Base-by-base conservation (phyloP, 441 rosid species). In the Mallotus repandus region DNA sequence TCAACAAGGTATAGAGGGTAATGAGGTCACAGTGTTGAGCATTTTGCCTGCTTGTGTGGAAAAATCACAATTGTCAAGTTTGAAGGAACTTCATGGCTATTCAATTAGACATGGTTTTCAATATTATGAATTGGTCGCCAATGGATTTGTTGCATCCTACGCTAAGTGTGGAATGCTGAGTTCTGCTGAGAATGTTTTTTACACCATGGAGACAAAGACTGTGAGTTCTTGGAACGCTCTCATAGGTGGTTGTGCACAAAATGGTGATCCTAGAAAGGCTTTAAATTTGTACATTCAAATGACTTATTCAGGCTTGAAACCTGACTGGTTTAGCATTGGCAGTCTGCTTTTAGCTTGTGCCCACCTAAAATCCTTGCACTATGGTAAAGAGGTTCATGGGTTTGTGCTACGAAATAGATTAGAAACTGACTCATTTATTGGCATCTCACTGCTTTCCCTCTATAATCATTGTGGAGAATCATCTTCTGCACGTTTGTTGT, bases 171-270 rank as follows among this genome's bases (percentile, higher is more conserved):
- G 87, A 55, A 81, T 72, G 19, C 71, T 76, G 53, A 69, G 68
- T 70, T 86, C 72, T 75, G 86, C 88, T 63, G 82, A 89, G 67
- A 74, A 57, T 71, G 78, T 85, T 63, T 89, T 87, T 78, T 10
- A 66, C 71, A 74, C 76, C 29, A 84, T 87, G 74, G 71, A 71
- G 53, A 71, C 11, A 12, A 87, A 83, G 81, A 87, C 83, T 5
- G 87, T 86, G 38, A 91, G 74, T 77, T 86, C 93, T 71, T 90
- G 91, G 93, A 90, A 90, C 83, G 96, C 93, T 32, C 78, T 90
- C 72, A 86, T 88, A 19, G 81, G 86, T 59, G 90, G 89, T n/a
- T 79, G 77, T 72, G 86, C 86, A 21, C 87, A 84, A 73, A 87
- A 83, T 69, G 85, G 81, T 76, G 79, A 84, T 81, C 85, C 89